Base-by-base conservation (phyloP, 371 early-diverging fungal species). In the Mucor plumbeus region DNA sequence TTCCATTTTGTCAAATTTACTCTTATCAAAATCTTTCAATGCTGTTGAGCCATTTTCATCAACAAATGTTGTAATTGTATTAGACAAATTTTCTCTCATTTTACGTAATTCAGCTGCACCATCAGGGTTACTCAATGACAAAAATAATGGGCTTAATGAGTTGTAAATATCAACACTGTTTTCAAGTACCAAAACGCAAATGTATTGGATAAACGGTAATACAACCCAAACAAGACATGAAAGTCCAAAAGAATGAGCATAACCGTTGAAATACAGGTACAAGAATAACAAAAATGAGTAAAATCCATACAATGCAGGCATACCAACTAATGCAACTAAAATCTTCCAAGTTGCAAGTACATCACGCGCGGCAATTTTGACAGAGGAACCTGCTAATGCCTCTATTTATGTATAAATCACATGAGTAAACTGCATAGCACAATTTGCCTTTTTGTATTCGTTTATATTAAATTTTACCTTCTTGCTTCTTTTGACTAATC, bases 291-390 rank as follows among this genome's bases (percentile, higher is more conserved):
- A 38, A 39, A 64, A 55, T 9, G 87, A 79, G 61, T 93, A 92
- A 14, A 85, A 70, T 4, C 85, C 72, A 57, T 88, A 91, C 9
- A 92, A 67, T 4, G 82, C 26, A 26, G 94, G 94, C 39, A 86
- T 75, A 36, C 89, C 77, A 5, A 85, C 83, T 36, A 89, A 61
- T 13, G 88, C 84, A 13, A 89, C 86, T 21, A 92, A 68, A 11
- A 95, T 84, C 70, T 95, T 95, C 96, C 95, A 95, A 1, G 96
- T 94, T 0, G 93, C 91, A 7, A 95, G 76, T 5, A 96, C 95
- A 76, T 96, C 96, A 36, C 86, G 87, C 15, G 91, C 96, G 36
- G 85, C 86, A 63, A 95, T 86, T 71, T 96, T 96, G 57, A 96
- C 95, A 58, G 82, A 87, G 10, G 93, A 93, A 13, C 86, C 87